phyloP scores from a whole-genome alignment of 306 rosid species.

The Neltuma alba region DNA sequence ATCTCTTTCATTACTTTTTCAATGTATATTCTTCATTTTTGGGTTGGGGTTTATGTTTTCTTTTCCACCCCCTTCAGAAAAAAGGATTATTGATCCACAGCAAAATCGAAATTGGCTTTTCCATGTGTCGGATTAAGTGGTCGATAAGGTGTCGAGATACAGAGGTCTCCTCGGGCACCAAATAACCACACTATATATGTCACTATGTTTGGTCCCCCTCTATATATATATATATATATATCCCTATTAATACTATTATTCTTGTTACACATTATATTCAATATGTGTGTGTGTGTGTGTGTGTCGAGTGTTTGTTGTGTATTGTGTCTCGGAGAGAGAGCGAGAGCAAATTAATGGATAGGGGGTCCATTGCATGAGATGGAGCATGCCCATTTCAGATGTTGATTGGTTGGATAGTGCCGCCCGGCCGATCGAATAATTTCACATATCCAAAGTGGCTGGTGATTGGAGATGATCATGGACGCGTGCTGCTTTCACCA shows the following conservation, averaged over 20 bases:
- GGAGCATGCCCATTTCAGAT: neutral
- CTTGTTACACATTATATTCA: neutral
- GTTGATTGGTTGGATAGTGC: constrained; percentile 2
- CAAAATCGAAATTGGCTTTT: constrained; percentile 22
- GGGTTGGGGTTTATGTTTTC: neutral
- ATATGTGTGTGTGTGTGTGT: neutral
- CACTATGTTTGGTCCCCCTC: constrained; percentile 10
- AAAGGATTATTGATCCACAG: neutral
- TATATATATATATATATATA: neutral
- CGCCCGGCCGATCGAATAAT: neutral
- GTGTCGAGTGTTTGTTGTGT: no score
- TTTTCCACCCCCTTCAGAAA: neutral
- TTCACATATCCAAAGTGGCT: neutral
- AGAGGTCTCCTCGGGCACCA: constrained; percentile 23
- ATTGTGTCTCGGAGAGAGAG: no score
- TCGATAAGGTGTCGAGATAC: constrained; percentile 14
- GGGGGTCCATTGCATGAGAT: neutral
- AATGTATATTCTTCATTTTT: neutral
- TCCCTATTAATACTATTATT: neutral
- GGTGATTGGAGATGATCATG: neutral
- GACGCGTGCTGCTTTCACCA: neutral
- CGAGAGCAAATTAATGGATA: neutral
- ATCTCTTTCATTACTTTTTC: neutral
- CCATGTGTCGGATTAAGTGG: neutral
- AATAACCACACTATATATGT: neutral